A percentile compares a stretch with the other conserved stretches of the same genome.
These are phyloP conservation scores for Reticulascus tulasneorum DNA, from an alignment of 2,329 filamentous ascomycete genomes.

Conservation along the genomic window DNA sequence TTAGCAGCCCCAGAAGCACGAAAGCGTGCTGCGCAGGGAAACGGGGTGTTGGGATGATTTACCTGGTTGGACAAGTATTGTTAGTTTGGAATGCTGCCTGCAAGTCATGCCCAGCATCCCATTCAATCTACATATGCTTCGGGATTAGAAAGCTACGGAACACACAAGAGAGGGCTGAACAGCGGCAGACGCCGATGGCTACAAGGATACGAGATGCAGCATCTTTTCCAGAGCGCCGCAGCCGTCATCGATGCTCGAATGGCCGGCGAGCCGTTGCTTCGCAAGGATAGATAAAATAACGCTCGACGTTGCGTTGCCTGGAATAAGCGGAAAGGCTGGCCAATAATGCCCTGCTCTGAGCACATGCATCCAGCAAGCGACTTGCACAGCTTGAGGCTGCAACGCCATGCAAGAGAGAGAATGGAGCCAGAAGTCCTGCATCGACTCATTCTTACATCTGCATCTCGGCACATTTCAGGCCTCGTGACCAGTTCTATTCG, in stretches of 20 bases:
- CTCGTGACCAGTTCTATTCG: background rate
- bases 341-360: constrained; percentile 7
- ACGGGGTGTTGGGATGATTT: no score
- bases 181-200: constrained; percentile 7
- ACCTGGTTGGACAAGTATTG: no score
- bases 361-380: constrained; percentile 4
- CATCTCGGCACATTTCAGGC: constrained; percentile 1
- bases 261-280: background rate
- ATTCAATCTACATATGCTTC: constrained; percentile 11
- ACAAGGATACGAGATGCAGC: background rate
- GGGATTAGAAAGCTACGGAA: constrained; percentile 2
- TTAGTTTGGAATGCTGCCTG: no score
- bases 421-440: no score
- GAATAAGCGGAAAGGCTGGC: constrained; percentile 2
- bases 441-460: background rate
- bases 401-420: background rate
- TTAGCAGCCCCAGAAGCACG: no score
- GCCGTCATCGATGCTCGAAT: constrained; percentile 7
- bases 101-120: constrained; percentile 1
- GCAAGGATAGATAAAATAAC: no score
- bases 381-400: background rate
- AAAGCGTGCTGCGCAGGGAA: no score
- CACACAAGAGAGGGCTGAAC: no score
- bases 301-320: background rate
- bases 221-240: constrained; percentile 11